These are phyloP conservation scores for Populus pruinosa DNA, from an alignment of 345 rosid genomes.

Conservation along the genomic window DNA sequence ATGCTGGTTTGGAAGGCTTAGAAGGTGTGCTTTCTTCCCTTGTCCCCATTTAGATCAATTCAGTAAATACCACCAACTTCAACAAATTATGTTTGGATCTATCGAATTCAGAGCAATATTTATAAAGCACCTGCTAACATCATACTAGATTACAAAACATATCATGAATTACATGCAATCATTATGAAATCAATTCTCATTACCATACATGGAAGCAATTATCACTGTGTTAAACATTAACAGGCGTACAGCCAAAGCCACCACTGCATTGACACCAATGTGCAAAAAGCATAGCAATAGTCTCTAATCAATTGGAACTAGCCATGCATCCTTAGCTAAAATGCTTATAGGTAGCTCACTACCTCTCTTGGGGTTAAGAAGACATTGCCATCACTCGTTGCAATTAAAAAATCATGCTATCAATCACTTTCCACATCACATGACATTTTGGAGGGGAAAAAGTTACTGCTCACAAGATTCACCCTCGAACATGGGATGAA, in stretches of 20 bases:
- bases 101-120: not conserved
- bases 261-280: not conserved
- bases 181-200: not conserved
- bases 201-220: not conserved
- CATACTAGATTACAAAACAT: slow-evolving; percentile 5
- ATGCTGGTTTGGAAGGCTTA: slow-evolving; percentile 65
- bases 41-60: slow-evolving; percentile 55
- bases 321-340: not conserved
- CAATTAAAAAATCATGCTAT: not conserved
- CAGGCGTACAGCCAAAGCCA: not conserved
- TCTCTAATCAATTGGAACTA: not conserved
- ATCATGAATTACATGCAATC: slow-evolving; percentile 10
- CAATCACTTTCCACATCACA: not conserved
- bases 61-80: slow-evolving; percentile 7
- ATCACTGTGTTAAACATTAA: not conserved
- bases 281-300: not conserved
- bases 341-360: not conserved
- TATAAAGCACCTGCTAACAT: slow-evolving; percentile 26
- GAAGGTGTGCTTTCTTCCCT: slow-evolving; percentile 69
- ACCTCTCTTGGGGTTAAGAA: not conserved
- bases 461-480: not conserved
- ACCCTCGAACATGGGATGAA: too few relatives aligned
- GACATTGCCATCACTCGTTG: not conserved
- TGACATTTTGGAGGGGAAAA: not conserved
- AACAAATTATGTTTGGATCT: slow-evolving; percentile 11